These are phyloP conservation scores for Globisporangium acanthophoron DNA, from an alignment of 352 stramenopile species.

Conservation along the genomic window DNA sequence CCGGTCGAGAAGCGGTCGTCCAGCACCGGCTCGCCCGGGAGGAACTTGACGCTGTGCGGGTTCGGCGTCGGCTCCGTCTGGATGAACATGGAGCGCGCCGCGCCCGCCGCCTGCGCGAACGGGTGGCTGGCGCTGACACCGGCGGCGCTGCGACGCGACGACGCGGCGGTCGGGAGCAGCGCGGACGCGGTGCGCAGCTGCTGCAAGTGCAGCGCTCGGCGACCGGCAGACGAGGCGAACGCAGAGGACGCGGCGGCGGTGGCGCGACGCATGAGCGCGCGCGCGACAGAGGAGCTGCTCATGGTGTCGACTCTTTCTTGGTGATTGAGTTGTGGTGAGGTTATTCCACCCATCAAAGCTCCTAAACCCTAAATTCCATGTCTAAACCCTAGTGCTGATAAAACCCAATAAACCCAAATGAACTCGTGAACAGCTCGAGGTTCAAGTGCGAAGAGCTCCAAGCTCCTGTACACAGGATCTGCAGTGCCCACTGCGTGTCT, in stretches of 20 bases:
- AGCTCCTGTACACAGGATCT: too few species aligned
- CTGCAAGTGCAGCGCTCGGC: background rate
- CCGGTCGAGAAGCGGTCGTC: conserved; percentile 87
- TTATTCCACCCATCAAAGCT: background rate
- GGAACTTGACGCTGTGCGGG: conserved; percentile 97
- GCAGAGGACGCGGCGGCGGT: conserved; percentile 1
- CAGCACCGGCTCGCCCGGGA: conserved; percentile 89
- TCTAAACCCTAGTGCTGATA: too few species aligned
- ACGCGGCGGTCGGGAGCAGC: conserved; percentile 1
- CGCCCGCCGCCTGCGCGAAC: conserved; percentile 18
- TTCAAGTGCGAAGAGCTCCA: too few species aligned
- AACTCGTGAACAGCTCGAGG: too few species aligned
- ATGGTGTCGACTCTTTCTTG: background rate
- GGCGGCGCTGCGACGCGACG: background rate
- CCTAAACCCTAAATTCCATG: too few species aligned
- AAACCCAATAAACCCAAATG: too few species aligned
- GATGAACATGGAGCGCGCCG: conserved; percentile 95
- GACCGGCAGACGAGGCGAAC: background rate
- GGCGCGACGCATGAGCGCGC: conserved; percentile 20
- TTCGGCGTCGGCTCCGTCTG: conserved; percentile 98
- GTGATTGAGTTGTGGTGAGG: too few species aligned
- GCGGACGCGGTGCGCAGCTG: conserved; percentile 1
- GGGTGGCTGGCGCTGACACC: background rate
- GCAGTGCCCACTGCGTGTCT: too few species aligned
- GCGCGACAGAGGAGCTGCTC: conserved; percentile 12